phyloP scores from a whole-genome alignment of 2,329 filamentous ascomycete species.

The Neonectria hederae region DNA sequence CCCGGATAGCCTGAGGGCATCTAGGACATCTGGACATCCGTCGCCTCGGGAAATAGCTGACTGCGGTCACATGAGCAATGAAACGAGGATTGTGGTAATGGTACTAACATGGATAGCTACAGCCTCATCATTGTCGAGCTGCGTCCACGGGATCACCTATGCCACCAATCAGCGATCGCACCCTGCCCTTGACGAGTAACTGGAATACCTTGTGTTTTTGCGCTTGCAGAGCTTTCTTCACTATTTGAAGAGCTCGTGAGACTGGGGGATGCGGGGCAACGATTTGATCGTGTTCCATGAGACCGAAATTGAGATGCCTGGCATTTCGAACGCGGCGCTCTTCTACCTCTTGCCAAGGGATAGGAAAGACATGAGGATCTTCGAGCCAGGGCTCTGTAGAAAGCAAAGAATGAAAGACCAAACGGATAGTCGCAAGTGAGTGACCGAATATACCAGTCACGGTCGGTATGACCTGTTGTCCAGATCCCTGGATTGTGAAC shows the following conservation, averaged over 20 bases:
- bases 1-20: not conserved
- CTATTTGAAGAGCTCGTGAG: not conserved
- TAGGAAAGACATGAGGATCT: not conserved
- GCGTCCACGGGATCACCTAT: not conserved
- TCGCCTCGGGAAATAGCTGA: not conserved
- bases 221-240: not conserved
- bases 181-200: not conserved
- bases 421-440: not conserved
- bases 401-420: not conserved
- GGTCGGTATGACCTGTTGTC: not conserved
- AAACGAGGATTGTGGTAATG: not conserved
- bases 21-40: not conserved
- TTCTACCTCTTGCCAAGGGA: not conserved
- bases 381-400: not conserved
- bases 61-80: not conserved
- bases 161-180: not conserved
- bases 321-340: not conserved
- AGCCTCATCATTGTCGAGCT: not conserved
- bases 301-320: not conserved
- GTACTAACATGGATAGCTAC: not conserved
- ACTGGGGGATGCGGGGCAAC: not conserved
- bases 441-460: not conserved
- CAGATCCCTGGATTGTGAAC: no score
- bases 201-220: not conserved
- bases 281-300: not conserved